Conservation (phyloP, 2,329 filamentous ascomycete genomes). For the Gliomastix tumulicola region DNA sequence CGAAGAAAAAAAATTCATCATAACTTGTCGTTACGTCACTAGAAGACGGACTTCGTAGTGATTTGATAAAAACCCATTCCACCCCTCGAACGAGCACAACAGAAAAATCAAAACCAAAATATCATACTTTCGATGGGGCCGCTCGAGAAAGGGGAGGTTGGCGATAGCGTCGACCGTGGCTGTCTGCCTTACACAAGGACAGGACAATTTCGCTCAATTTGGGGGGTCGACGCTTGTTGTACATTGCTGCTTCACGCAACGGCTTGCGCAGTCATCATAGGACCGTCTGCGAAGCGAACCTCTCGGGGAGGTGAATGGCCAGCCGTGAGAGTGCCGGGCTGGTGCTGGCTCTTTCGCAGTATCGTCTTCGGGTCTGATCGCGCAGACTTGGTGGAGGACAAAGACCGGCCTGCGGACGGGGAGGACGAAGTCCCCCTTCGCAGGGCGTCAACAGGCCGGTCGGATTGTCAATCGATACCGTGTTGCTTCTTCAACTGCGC, state of each 20-base stretch:
- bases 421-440: conserved; percentile 28
- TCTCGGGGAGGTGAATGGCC: conserved; percentile 28
- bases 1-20: too few relatives aligned
- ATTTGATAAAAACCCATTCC: too few relatives aligned
- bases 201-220: too few relatives aligned
- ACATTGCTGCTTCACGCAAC: conserved; percentile 30
- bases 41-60: too few relatives aligned
- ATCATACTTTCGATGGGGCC: too few relatives aligned
- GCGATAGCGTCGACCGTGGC: too few relatives aligned
- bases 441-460: conserved; percentile 56
- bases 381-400: conserved; percentile 32
- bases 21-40: too few relatives aligned
- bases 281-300: conserved; percentile 33
- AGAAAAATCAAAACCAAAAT: too few relatives aligned
- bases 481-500: conserved; percentile 97
- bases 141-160: too few relatives aligned
- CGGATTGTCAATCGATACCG: conserved; percentile 93
- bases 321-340: conserved; percentile 22
- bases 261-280: conserved; percentile 25
- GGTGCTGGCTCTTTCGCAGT: conserved; percentile 33
- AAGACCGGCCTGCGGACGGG: conserved; percentile 57
- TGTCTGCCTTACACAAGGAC: too few relatives aligned
- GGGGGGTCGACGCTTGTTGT: too few relatives aligned
- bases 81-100: too few relatives aligned
- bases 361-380: conserved; percentile 34